phyloP scores from a whole-genome alignment of 2,329 filamentous ascomycete genomes.

The Didymella arachidicola region DNA sequence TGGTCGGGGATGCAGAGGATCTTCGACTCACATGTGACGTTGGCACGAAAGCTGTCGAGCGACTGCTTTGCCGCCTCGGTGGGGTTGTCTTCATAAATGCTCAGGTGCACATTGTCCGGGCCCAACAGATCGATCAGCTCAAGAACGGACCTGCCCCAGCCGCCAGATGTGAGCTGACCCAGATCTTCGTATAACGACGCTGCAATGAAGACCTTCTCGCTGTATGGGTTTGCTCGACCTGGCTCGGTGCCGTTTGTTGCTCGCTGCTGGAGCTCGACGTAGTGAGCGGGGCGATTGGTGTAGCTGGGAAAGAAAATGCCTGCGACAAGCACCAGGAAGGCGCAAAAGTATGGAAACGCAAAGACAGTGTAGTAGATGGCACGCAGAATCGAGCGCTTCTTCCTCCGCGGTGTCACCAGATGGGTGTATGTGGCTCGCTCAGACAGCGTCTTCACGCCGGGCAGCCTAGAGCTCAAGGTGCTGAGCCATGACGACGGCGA shows the following conservation, averaged over 20 bases:
- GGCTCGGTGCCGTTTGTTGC: slow-evolving; percentile 35
- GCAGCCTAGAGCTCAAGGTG: slow-evolving; percentile 29
- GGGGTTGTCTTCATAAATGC: slow-evolving; percentile 77
- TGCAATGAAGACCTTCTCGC: slow-evolving; percentile 77
- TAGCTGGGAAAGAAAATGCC: slow-evolving; percentile 64
- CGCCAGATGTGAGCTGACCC: slow-evolving; percentile 67
- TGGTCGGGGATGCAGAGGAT: not conserved
- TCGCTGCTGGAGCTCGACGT: slow-evolving; percentile 53
- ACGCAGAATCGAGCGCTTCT: slow-evolving; percentile 43
- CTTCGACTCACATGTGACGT: slow-evolving; percentile 53
- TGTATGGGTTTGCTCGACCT: slow-evolving; percentile 59
- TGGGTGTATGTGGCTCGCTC: slow-evolving; percentile 42
- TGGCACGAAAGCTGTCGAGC: slow-evolving; percentile 61
- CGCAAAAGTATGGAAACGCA: slow-evolving; percentile 42
- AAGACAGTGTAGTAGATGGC: slow-evolving; percentile 44
- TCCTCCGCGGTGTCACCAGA: slow-evolving; percentile 45
- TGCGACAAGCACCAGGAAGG: slow-evolving; percentile 53
- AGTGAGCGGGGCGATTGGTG: slow-evolving; percentile 62
- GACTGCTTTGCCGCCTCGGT: slow-evolving; percentile 64
- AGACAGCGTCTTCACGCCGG: slow-evolving; percentile 38
- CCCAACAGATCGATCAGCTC: slow-evolving; percentile 72
- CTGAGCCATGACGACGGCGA: slow-evolving; percentile 38
- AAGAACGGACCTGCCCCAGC: slow-evolving; percentile 69
- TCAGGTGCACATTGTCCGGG: slow-evolving; percentile 72
- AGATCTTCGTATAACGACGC: slow-evolving; percentile 72